Conservation (phyloP, 805 yeast genomes). For the Maudiozyma serrabonitensis region DNA sequence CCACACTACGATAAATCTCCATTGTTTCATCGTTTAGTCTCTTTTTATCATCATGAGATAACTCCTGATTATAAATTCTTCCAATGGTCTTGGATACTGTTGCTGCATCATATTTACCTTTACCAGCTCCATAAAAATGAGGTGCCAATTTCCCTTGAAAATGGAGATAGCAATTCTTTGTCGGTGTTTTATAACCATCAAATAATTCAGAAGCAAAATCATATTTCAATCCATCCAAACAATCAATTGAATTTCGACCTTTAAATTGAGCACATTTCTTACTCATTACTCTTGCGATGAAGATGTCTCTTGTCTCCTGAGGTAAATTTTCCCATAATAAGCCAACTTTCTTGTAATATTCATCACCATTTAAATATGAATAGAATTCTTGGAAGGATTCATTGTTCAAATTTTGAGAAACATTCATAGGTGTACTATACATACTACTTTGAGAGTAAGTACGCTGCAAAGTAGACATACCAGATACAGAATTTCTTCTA, state of each 20-base stretch:
- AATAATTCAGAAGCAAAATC: slow-evolving; percentile 3
- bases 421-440: background rate
- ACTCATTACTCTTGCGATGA: slow-evolving; percentile 4
- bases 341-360: slow-evolving; percentile 1
- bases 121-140: background rate
- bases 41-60: slow-evolving; percentile 1
- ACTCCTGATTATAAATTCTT: slow-evolving; percentile 4
- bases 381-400: slow-evolving; percentile 9
- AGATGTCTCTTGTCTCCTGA: slow-evolving; percentile 7
- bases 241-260: background rate
- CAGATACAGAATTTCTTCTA: slow-evolving; percentile 3
- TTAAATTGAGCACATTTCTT: background rate
- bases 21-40: slow-evolving; percentile 5
- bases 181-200: slow-evolving; percentile 1
- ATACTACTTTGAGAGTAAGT: slow-evolving; percentile 4
- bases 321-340: slow-evolving; percentile 10
- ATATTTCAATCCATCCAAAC: slow-evolving; percentile 1
- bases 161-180: slow-evolving; percentile 4
- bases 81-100: slow-evolving; percentile 6
- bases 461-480: background rate
- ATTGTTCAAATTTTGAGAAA: background rate
- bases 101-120: background rate
- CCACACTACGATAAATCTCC: background rate
- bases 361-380: slow-evolving; percentile 5
- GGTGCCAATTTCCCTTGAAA: slow-evolving; percentile 5